Evolutionary conservation across 257 asterid genomes (phyloP).

Genomic region (Fraxinus pennsylvanica): DNA sequence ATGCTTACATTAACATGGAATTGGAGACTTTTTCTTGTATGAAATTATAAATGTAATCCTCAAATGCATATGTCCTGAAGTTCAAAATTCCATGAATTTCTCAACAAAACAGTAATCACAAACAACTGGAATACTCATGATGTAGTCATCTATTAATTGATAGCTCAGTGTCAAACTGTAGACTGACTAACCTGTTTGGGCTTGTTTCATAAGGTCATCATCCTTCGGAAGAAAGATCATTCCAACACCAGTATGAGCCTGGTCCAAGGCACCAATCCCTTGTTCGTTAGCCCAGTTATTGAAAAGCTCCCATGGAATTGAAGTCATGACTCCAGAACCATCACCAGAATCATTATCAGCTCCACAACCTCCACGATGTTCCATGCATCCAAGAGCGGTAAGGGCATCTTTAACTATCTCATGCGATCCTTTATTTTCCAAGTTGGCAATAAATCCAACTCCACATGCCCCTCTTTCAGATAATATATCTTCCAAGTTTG

Average conservation of each 20-base stretch:
- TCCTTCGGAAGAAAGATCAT: conserved; percentile 93
- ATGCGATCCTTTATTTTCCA: conserved; percentile 81
- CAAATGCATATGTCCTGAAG: background rate
- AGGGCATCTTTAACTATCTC: conserved; percentile 88
- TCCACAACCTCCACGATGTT: conserved; percentile 99
- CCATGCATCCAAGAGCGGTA: conserved; percentile 96
- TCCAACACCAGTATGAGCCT: conserved; percentile 87
- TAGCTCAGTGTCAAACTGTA: background rate
- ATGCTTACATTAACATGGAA: background rate
- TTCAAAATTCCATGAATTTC: background rate
- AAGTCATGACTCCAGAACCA: conserved; percentile 95
- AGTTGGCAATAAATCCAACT: conserved; percentile 92
- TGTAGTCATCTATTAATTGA: background rate
- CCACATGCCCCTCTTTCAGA: conserved; percentile 98
- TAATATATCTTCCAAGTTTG: conserved; percentile 76
- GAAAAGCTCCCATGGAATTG: conserved; percentile 96
- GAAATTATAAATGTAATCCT: background rate
- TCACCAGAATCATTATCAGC: conserved; percentile 99
- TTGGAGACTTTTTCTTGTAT: background rate
- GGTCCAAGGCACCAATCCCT: conserved; percentile 70
- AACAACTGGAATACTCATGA: background rate
- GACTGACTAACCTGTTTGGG: conserved; percentile 64
- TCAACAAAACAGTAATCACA: background rate
- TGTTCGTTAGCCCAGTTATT: conserved; percentile 83
- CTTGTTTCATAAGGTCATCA: conserved; percentile 62